A percentile compares a stretch with the other conserved stretches of the same genome.
These are phyloP conservation scores for Metschnikowia lunata DNA, from an alignment of 805 yeast genomes.

Conservation along the genomic window DNA sequence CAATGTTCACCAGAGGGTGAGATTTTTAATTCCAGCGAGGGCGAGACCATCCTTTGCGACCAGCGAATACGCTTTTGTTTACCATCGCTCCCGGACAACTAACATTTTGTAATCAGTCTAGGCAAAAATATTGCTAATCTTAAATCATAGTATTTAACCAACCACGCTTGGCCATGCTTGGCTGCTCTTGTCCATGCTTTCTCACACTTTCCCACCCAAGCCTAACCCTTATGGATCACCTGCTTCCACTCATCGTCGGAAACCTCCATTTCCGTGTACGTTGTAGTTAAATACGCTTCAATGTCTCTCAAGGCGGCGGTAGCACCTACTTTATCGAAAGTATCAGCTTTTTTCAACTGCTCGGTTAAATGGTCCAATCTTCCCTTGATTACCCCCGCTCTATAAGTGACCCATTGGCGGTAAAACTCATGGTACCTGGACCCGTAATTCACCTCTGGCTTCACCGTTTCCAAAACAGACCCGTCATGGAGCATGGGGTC, in stretches of 20 bases:
- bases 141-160: too few relatives aligned
- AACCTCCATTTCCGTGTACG: slow-evolving; percentile 17
- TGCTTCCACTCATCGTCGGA: slow-evolving; percentile 14
- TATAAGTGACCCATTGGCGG: slow-evolving; percentile 34
- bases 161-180: too few relatives aligned
- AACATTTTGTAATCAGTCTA: slow-evolving; percentile 7
- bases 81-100: not conserved
- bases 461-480: slow-evolving; percentile 34
- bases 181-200: too few relatives aligned
- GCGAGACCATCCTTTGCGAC: too few relatives aligned
- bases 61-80: too few relatives aligned
- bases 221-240: slow-evolving; percentile 9
- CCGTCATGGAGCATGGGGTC: slow-evolving; percentile 25
- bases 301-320: slow-evolving; percentile 14
- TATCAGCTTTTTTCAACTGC: slow-evolving; percentile 11
- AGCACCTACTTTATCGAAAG: slow-evolving; percentile 25
- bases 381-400: slow-evolving; percentile 24
- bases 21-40: too few relatives aligned
- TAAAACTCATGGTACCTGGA: slow-evolving; percentile 33
- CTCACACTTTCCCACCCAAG: not conserved
- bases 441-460: slow-evolving; percentile 37
- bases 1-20: too few relatives aligned
- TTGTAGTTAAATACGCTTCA: slow-evolving; percentile 13
- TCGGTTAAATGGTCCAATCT: slow-evolving; percentile 22
- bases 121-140: not conserved